Evolutionary conservation across 305 asterid species (phyloP).

Genomic region (Fraxinus greggii): DNA sequence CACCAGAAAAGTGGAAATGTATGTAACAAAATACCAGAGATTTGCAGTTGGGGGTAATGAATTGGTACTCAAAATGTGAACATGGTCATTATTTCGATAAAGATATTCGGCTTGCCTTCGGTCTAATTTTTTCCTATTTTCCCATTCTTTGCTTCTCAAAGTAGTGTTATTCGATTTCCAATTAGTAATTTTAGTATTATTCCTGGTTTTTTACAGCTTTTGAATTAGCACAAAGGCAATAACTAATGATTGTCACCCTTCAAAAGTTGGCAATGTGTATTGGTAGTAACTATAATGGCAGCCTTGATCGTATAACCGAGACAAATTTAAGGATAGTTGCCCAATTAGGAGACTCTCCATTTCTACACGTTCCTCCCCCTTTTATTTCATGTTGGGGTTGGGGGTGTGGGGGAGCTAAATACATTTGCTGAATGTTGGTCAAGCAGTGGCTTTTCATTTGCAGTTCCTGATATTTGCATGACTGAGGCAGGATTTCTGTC

Average conservation of each 20-base stretch:
- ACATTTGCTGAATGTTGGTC: neutral
- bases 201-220: neutral
- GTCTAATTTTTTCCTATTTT: neutral
- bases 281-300: neutral
- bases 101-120: neutral
- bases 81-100: neutral
- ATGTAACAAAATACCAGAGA: neutral
- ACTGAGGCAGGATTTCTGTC: slow-evolving; percentile 10
- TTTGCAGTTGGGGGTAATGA: neutral
- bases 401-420: neutral
- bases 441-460: neutral
- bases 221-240: neutral
- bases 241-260: neutral
- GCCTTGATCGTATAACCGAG: neutral
- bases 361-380: neutral
- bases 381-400: neutral
- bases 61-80: neutral
- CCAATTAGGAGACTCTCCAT: neutral
- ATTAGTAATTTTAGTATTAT: neutral
- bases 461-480: neutral
- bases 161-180: neutral
- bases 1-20: neutral
- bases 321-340: neutral
- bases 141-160: neutral
- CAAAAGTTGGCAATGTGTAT: neutral